phyloP scores from a whole-genome alignment of 306 rosid genomes.

The Cotoneaster glaucophyllus region DNA sequence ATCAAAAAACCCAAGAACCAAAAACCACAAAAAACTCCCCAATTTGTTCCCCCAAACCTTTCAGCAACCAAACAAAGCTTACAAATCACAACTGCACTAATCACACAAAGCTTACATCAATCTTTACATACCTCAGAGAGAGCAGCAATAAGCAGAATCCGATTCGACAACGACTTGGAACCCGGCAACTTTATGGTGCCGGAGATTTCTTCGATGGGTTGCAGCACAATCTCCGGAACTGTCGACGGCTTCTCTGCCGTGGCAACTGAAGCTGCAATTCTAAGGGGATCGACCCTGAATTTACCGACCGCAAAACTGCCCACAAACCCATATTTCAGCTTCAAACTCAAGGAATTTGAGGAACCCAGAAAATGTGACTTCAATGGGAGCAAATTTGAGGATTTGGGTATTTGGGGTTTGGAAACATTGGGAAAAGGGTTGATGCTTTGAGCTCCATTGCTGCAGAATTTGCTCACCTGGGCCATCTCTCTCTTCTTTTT shows the following conservation, averaged over 20 bases:
- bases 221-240: conserved; percentile 66
- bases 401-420: conserved; percentile 49
- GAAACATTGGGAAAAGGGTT: conserved; percentile 37
- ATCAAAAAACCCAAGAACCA: neutral
- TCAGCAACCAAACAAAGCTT: conserved; percentile 5
- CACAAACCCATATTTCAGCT: conserved; percentile 24
- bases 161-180: conserved; percentile 86
- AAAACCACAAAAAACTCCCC: neutral
- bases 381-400: conserved; percentile 39
- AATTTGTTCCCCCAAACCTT: neutral
- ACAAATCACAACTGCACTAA: neutral
- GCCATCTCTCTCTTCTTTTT: conserved; percentile 33
- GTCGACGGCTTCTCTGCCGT: conserved; percentile 69
- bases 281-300: conserved; percentile 18
- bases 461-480: conserved; percentile 58
- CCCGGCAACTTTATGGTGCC: conserved; percentile 86
- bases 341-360: conserved; percentile 40
- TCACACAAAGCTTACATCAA: neutral
- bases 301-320: conserved; percentile 23
- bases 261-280: conserved; percentile 60
- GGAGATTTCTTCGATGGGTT: conserved; percentile 84
- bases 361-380: conserved; percentile 42
- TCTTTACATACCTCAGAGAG: conserved; percentile 76
- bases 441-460: conserved; percentile 50
- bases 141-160: conserved; percentile 93